phyloP scores from a whole-genome alignment of 208 protist genomes.

The Herpetomonas tarakana region DNA sequence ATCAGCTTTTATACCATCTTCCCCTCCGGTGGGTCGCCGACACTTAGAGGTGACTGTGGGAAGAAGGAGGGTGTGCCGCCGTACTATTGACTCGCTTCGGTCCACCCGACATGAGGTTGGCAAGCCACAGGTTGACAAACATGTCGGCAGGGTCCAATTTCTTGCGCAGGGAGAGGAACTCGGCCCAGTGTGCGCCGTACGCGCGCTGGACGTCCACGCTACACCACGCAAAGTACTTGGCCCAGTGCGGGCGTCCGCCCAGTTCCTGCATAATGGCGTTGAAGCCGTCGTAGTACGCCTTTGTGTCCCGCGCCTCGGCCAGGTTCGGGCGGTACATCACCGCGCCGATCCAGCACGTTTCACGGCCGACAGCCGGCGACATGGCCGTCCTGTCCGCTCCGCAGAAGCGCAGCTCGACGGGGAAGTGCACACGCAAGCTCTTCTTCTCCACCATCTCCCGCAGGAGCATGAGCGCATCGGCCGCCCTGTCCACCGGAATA shows the following conservation, averaged over 20 bases:
- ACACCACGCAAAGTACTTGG: slow-evolving; percentile 74
- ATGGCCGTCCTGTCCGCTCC: slow-evolving; percentile 48
- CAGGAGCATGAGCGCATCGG: slow-evolving; percentile 44
- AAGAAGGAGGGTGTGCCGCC: too few relatives aligned
- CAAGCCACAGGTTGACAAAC: slow-evolving; percentile 72
- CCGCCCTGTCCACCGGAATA: slow-evolving; percentile 36
- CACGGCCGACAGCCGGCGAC: slow-evolving; percentile 48
- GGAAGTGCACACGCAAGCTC: slow-evolving; percentile 68
- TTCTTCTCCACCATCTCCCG: slow-evolving; percentile 51
- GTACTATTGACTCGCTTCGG: slow-evolving; percentile 37
- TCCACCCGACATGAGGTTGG: slow-evolving; percentile 34
- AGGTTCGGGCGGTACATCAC: slow-evolving; percentile 77
- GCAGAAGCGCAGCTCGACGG: slow-evolving; percentile 81
- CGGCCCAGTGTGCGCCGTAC: slow-evolving; percentile 59
- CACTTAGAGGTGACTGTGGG: too few relatives aligned
- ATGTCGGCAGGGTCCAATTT: slow-evolving; percentile 51
- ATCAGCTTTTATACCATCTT: too few relatives aligned
- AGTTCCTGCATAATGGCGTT: slow-evolving; percentile 51
- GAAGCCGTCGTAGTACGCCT: slow-evolving; percentile 62
- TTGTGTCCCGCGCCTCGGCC: slow-evolving; percentile 49
- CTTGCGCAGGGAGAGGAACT: slow-evolving; percentile 50
- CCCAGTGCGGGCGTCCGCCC: slow-evolving; percentile 78
- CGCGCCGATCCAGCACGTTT: slow-evolving; percentile 82
- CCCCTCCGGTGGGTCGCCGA: too few relatives aligned
- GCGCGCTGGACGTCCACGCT: slow-evolving; percentile 24